Percentiles rank a stretch among this genome's conserved stretches.
phyloP scores from a whole-genome alignment of 768 basidiomycete genomes.

The Dendrothele bispora region DNA sequence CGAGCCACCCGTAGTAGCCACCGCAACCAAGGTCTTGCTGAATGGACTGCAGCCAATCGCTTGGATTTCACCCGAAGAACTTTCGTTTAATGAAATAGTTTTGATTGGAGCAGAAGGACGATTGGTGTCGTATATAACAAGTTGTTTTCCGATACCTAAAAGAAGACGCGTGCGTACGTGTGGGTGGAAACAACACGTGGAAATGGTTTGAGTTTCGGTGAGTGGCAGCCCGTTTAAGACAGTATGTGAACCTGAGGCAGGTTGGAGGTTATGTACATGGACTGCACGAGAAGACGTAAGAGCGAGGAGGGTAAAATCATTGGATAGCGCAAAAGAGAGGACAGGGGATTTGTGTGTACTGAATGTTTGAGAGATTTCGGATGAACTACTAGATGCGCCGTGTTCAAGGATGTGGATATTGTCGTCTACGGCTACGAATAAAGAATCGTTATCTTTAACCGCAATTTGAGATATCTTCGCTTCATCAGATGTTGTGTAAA shows the following conservation, averaged over 20 bases:
- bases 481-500: constrained; percentile 38
- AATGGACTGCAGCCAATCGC: constrained; percentile 69
- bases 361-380: constrained; percentile 47
- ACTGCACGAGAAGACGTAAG: constrained; percentile 52
- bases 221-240: constrained; percentile 53
- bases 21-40: constrained; percentile 70
- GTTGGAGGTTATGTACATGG: constrained; percentile 60
- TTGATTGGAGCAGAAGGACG: constrained; percentile 58
- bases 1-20: constrained; percentile 51
- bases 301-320: constrained; percentile 56
- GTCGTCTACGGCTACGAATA: constrained; percentile 49
- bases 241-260: constrained; percentile 52
- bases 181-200: constrained; percentile 59
- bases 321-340: constrained; percentile 57
- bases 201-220: constrained; percentile 33
- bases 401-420: constrained; percentile 54
- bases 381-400: constrained; percentile 25
- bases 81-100: constrained; percentile 46
- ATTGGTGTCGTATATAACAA: constrained; percentile 64
- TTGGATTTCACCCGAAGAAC: constrained; percentile 46
- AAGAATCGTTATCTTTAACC: constrained; percentile 33
- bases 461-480: constrained; percentile 31
- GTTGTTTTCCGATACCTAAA: constrained; percentile 48
- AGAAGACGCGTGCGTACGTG: constrained; percentile 63
- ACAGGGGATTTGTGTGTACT: constrained; percentile 51